Evolutionary conservation across 2,329 filamentous ascomycete genomes (phyloP).

Genomic region (Rhinocladiella similis): DNA sequence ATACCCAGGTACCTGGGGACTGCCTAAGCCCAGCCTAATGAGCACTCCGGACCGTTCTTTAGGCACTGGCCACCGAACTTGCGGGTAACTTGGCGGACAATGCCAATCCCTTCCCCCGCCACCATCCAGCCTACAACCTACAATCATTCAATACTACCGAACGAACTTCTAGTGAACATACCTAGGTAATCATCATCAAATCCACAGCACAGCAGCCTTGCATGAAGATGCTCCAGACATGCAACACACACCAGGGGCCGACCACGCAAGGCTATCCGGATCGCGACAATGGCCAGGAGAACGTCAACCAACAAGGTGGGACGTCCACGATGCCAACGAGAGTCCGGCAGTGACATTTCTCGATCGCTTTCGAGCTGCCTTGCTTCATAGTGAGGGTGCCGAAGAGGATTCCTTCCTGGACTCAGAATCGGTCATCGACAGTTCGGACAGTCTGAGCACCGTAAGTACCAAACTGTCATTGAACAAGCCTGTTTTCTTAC

Average conservation of each 20-base stretch:
- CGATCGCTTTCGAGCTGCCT: conserved; percentile 7
- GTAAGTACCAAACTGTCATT: background rate
- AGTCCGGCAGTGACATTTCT: conserved; percentile 8
- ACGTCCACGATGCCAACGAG: conserved; percentile 14
- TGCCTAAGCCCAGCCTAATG: too few relatives aligned
- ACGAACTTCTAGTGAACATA: background rate
- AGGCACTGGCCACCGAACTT: too few relatives aligned
- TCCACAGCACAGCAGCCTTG: too few relatives aligned
- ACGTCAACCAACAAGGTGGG: conserved; percentile 10
- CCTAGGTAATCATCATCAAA: background rate
- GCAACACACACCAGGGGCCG: background rate
- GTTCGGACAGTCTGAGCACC: conserved; percentile 1
- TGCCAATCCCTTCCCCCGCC: too few relatives aligned
- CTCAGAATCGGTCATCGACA: conserved; percentile 6
- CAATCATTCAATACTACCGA: too few relatives aligned
- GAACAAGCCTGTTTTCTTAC: background rate
- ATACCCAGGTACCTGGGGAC: too few relatives aligned
- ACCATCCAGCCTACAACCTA: too few relatives aligned
- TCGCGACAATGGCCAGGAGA: conserved; percentile 14
- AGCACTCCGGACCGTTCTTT: too few relatives aligned
- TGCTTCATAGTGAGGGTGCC: conserved; percentile 7
- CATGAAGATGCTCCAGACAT: background rate
- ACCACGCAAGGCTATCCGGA: background rate
- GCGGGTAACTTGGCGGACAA: too few relatives aligned
- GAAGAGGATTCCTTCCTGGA: conserved; percentile 4